These are phyloP conservation scores for Dothideomycetidae sp. DNA, from an alignment of 2,329 filamentous ascomycete species.

Conservation along the genomic window DNA sequence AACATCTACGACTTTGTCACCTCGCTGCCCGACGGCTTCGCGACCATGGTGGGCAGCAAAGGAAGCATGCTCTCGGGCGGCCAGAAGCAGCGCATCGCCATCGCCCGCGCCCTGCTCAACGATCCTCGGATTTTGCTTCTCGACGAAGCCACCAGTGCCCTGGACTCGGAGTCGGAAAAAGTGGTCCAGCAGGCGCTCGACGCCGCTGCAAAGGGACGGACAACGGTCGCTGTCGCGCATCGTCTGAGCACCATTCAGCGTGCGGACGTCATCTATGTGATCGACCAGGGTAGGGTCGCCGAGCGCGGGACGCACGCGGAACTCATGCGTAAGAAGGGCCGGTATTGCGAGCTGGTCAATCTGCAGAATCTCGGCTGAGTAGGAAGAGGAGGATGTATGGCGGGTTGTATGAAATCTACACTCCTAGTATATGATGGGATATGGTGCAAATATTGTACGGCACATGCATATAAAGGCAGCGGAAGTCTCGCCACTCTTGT, in stretches of 20 bases:
- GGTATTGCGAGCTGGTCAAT: slow-evolving; percentile 25
- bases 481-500: no score
- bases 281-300: slow-evolving; percentile 74
- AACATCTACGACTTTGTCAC: slow-evolving; percentile 90
- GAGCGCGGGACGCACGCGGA: slow-evolving; percentile 69
- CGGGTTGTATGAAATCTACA: no score
- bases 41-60: slow-evolving; percentile 64
- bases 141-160: slow-evolving; percentile 55
- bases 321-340: slow-evolving; percentile 25
- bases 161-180: slow-evolving; percentile 65
- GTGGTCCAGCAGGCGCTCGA: slow-evolving; percentile 71
- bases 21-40: slow-evolving; percentile 72
- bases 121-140: slow-evolving; percentile 76
- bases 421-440: no score
- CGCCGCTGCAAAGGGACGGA: slow-evolving; percentile 56
- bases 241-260: slow-evolving; percentile 85
- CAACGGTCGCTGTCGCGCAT: slow-evolving; percentile 86
- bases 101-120: slow-evolving; percentile 80
- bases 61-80: slow-evolving; percentile 75
- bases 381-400: no score
- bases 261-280: slow-evolving; percentile 91
- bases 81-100: slow-evolving; percentile 89
- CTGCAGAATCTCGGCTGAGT: slow-evolving; percentile 6
- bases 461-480: no score
- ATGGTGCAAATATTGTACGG: no score